A percentile compares a stretch with the other conserved stretches of the same genome.
These are phyloP conservation scores for Trichocladium uniseriatum DNA, from an alignment of 495 filamentous ascomycete species.

Conservation along the genomic window DNA sequence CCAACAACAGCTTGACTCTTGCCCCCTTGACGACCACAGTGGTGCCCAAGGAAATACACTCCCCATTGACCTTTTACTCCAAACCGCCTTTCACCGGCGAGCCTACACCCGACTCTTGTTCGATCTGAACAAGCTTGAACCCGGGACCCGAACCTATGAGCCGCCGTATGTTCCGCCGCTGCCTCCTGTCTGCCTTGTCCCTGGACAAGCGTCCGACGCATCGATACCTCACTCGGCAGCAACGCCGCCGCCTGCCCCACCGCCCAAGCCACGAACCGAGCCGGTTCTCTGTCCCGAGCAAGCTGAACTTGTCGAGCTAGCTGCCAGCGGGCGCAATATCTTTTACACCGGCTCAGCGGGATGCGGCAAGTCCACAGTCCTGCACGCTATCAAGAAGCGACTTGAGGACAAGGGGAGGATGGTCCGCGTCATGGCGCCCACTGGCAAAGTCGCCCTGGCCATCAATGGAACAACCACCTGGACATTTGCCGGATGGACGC, in stretches of 20 bases:
- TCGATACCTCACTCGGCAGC: too few relatives aligned
- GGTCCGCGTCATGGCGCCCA: conserved; percentile 48
- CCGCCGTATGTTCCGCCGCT: conserved; percentile 8
- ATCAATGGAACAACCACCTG: conserved; percentile 46
- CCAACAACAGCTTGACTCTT: background rate
- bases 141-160: conserved; percentile 11
- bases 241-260: background rate
- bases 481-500: conserved; percentile 47
- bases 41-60: background rate
- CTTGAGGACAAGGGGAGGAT: conserved; percentile 24
- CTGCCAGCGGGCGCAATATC: conserved; percentile 42
- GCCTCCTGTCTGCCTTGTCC: background rate
- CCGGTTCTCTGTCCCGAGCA: conserved; percentile 39
- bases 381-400: conserved; percentile 38
- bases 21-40: background rate
- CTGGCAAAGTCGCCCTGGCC: conserved; percentile 45
- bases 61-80: background rate
- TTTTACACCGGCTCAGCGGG: conserved; percentile 57
- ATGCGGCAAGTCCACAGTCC: conserved; percentile 49
- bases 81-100: background rate
- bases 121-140: background rate
- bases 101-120: conserved; percentile 9
- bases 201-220: background rate
- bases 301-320: conserved; percentile 37
- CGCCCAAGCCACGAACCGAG: background rate